Conservation (phyloP, 164 flowering plant genomes). For the Umbellularia californica region DNA sequence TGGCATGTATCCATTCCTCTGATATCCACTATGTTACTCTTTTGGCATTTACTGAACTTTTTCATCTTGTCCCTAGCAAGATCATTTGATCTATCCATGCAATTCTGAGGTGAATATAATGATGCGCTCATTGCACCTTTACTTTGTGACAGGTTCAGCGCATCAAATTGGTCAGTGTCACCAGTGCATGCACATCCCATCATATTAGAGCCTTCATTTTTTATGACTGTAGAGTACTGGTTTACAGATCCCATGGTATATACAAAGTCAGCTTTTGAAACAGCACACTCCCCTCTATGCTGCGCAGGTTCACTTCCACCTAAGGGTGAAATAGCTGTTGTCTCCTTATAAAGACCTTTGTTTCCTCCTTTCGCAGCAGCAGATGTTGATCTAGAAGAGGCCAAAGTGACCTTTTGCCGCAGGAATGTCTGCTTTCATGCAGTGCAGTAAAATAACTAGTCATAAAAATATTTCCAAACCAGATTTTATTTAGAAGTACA, state of each 20-base stretch:
- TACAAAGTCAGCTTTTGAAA: constrained; percentile 7
- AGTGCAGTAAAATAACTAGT: neutral
- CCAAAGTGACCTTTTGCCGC: constrained; percentile 78
- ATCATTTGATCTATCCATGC: constrained; percentile 6
- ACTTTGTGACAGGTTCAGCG: constrained; percentile 16
- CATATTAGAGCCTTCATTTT: constrained; percentile 21
- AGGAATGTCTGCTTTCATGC: constrained; percentile 59
- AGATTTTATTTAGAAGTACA: neutral
- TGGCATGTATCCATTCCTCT: constrained; percentile 19
- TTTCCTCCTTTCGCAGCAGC: constrained; percentile 20
- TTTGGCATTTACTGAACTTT: constrained; percentile 8
- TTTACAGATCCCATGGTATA: constrained; percentile 12
- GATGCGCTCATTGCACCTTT: constrained; percentile 4
- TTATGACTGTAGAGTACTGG: constrained; percentile 14
- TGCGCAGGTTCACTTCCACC: neutral
- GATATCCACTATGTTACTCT: constrained; percentile 16
- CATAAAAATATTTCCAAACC: neutral
- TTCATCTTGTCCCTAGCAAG: neutral
- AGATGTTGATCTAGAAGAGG: constrained; percentile 33
- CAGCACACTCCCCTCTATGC: constrained; percentile 13
- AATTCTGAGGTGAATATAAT: constrained; percentile 12
- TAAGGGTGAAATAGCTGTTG: neutral
- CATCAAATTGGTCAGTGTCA: constrained; percentile 11
- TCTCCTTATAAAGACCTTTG: constrained; percentile 22
- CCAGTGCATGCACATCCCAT: constrained; percentile 17